Base-by-base conservation (phyloP, 768 basidiomycete genomes). In the Serendipita vermifera region DNA sequence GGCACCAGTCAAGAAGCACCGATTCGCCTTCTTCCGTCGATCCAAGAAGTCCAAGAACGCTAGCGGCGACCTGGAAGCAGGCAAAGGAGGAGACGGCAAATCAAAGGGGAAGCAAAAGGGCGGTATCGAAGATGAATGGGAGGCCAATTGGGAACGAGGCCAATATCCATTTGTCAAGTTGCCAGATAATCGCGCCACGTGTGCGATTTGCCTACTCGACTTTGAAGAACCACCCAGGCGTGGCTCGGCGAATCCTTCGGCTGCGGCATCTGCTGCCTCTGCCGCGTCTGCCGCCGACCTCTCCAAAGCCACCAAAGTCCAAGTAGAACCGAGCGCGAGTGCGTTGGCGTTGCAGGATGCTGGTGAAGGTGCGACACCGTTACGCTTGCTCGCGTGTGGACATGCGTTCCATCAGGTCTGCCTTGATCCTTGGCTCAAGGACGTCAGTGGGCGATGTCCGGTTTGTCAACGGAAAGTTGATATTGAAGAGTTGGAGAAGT, bases 401-500 rank as follows among this genome's bases (percentile, higher is more conserved):
- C 91, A 94, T 73, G 86, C 86, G 43, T 94, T 90, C 69, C 91
- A 94, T 70, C 81, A 87, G 86, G 81, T 82, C 22, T 94, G 90
- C 66, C 69, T 93, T 38, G 90, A 94, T 64, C 87, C 88, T 20
- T 94, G 91, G 91, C 68, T 94, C 53, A 81, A 73, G 2, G 82
- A 85, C 59, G 82, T 89, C 13, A 88, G 86, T 27, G 90, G 87
- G 3, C 78, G 88, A 31, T 94, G 90, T 72, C 90, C 90, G 5
- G 79, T 84, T 15, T 94, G 90, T 65, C 88, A 93, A 65, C 72
- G 81, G 31, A 71, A 80, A 24, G 87, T 90, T 13, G 79, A 83
- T 57, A 63, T 77, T 22, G 67, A 71, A 22, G 68, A 68, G 14
- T 29, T 51, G 24, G 46, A 51, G 27, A n/a, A 31, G 24, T 31